A percentile compares a stretch with the other conserved stretches of the same genome.
Conservation (phyloP, 23 red algal species). For the Gracilaria domingensis region DNA sequence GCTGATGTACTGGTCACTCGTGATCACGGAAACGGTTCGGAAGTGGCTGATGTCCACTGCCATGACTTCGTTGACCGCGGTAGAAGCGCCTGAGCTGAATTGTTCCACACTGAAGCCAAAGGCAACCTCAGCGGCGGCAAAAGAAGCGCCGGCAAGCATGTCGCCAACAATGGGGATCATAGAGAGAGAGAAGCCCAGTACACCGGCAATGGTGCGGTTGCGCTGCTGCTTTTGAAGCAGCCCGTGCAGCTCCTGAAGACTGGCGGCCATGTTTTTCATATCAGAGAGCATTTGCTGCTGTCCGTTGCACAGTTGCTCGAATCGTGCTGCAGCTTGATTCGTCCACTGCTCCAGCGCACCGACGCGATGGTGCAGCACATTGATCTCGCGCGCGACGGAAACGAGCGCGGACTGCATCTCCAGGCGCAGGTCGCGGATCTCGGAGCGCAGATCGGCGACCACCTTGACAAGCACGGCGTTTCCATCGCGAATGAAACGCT, state of each 20-base stretch:
- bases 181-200: not conserved
- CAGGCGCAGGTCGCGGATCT: not conserved
- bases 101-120: not conserved
- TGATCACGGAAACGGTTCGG: not conserved
- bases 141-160: not conserved
- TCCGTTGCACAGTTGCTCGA: not conserved
- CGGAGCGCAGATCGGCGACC: not conserved
- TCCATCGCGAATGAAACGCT: conserved; percentile 2
- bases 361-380: not conserved
- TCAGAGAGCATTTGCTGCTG: not conserved
- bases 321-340: not conserved
- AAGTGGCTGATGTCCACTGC: not conserved
- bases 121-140: not conserved
- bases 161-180: not conserved
- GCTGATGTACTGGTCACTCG: not conserved
- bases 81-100: not conserved
- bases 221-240: not conserved
- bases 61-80: not conserved
- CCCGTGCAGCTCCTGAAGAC: not conserved
- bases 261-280: not conserved
- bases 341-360: not conserved
- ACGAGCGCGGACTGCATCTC: not conserved
- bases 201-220: not conserved
- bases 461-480: not conserved
- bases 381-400: not conserved